phyloP scores from a whole-genome alignment of 345 rosid genomes.

The Trapa incisa region DNA sequence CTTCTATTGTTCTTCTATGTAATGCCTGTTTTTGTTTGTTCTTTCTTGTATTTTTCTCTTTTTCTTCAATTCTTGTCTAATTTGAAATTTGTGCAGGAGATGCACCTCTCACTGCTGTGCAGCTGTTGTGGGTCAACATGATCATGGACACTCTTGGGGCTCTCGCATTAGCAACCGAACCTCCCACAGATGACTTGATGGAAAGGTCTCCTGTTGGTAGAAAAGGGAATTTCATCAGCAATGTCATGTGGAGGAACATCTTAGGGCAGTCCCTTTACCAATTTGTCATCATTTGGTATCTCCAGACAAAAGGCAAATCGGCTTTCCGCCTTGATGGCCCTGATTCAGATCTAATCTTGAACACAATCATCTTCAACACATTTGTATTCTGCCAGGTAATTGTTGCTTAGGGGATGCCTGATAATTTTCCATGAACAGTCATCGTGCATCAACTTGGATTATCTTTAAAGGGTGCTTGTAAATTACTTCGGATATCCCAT shows the following conservation, averaged over 20 bases:
- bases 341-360: slow-evolving; percentile 50
- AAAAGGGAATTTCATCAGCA: slow-evolving; percentile 71
- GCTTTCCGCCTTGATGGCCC: slow-evolving; percentile 33
- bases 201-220: slow-evolving; percentile 57
- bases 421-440: slow-evolving; percentile 10
- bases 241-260: slow-evolving; percentile 96
- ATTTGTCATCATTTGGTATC: slow-evolving; percentile 50
- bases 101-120: slow-evolving; percentile 76
- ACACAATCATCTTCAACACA: slow-evolving; percentile 68
- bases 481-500: background rate
- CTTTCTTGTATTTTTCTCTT: background rate
- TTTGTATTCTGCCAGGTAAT: slow-evolving; percentile 79
- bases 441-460: background rate
- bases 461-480: background rate
- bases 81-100: slow-evolving; percentile 29
- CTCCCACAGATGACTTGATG: slow-evolving; percentile 70
- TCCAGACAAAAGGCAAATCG: slow-evolving; percentile 46
- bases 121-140: slow-evolving; percentile 87
- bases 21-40: background rate
- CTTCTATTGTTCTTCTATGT: background rate
- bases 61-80: no score
- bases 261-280: slow-evolving; percentile 88
- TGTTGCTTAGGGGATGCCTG: no score
- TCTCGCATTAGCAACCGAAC: slow-evolving; percentile 77
- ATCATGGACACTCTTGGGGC: slow-evolving; percentile 89